A percentile compares a stretch with the other conserved stretches of the same genome.
phyloP scores from a whole-genome alignment of 164 flowering plant genomes.

The Litsea cubeba region DNA sequence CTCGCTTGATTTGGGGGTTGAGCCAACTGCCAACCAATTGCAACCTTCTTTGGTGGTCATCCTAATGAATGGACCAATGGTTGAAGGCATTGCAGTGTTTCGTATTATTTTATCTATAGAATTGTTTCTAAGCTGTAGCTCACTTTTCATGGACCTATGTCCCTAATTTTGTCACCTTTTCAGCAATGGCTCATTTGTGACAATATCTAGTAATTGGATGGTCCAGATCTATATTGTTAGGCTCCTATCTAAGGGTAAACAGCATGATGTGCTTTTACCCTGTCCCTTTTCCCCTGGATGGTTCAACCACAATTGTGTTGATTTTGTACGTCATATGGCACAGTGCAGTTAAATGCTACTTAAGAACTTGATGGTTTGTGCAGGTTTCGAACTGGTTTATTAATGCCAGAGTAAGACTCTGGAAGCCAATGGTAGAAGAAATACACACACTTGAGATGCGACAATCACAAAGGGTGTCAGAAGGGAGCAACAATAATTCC shows the following conservation, averaged over 20 bases:
- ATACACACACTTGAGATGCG: slow-evolving; percentile 68
- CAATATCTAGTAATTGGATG: too few relatives aligned
- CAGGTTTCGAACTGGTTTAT: slow-evolving; percentile 90
- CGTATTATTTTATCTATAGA: background rate
- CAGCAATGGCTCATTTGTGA: too few relatives aligned
- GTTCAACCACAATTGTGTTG: background rate
- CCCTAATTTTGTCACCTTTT: background rate
- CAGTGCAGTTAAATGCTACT: background rate
- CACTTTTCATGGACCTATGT: background rate
- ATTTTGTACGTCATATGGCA: too few relatives aligned
- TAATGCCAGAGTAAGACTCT: slow-evolving; percentile 83
- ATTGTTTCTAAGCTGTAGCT: background rate
- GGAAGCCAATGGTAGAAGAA: slow-evolving; percentile 93
- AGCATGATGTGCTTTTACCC: too few relatives aligned
- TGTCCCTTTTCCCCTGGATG: too few relatives aligned
- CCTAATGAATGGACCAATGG: background rate
- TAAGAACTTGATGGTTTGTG: slow-evolving; percentile 1
- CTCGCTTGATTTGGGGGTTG: background rate
- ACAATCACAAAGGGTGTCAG: slow-evolving; percentile 39
- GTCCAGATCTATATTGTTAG: too few relatives aligned
- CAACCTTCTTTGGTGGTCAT: background rate
- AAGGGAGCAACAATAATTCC: slow-evolving; percentile 23
- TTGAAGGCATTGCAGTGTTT: background rate
- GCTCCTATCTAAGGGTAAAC: too few relatives aligned
- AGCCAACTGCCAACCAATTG: background rate